These are phyloP conservation scores for Chrysoporthe austroafricana DNA, from an alignment of 2,329 filamentous ascomycete species.

Conservation along the genomic window DNA sequence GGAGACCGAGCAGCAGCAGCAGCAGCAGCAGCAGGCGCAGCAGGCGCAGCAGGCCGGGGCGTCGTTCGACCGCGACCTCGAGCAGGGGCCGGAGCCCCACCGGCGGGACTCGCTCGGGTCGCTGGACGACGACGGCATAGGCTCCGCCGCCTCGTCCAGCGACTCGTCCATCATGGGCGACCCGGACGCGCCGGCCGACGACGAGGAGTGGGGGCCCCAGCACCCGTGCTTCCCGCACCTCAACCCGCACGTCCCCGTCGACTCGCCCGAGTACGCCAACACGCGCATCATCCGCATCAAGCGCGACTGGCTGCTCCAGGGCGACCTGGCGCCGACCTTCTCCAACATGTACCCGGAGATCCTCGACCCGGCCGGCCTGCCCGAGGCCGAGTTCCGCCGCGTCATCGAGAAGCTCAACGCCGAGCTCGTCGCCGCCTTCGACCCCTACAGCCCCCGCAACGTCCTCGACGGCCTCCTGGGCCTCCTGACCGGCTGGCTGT, in stretches of 20 bases:
- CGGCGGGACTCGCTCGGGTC: constrained; percentile 54
- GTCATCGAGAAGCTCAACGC: constrained; percentile 83
- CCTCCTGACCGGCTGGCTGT: constrained; percentile 86
- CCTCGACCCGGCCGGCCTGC: constrained; percentile 78
- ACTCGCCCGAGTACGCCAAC: constrained; percentile 72
- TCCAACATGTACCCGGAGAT: constrained; percentile 97
- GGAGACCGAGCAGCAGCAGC: constrained; percentile 38
- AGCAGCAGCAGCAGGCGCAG: constrained; percentile 38
- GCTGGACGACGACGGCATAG: constrained; percentile 55
- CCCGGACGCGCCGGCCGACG: constrained; percentile 65
- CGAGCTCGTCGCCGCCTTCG: constrained; percentile 76
- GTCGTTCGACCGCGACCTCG: constrained; percentile 55
- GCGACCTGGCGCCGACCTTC: constrained; percentile 90
- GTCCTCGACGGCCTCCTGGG: constrained; percentile 80
- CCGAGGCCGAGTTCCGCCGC: constrained; percentile 83
- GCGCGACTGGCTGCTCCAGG: constrained; percentile 87
- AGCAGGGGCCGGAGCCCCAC: constrained; percentile 55
- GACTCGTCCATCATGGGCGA: constrained; percentile 67
- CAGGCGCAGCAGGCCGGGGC: constrained; percentile 38
- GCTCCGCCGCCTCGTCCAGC: constrained; percentile 58
- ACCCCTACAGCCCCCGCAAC: constrained; percentile 76
- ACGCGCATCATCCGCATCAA: constrained; percentile 92
- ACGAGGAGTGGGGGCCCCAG: constrained; percentile 86
- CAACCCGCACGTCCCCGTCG: constrained; percentile 84
- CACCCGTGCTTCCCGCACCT: constrained; percentile 94